A percentile compares a stretch with the other conserved stretches of the same genome.
Conservation (phyloP, 208 protist species). For the Plasmodiophora brassicae region DNA sequence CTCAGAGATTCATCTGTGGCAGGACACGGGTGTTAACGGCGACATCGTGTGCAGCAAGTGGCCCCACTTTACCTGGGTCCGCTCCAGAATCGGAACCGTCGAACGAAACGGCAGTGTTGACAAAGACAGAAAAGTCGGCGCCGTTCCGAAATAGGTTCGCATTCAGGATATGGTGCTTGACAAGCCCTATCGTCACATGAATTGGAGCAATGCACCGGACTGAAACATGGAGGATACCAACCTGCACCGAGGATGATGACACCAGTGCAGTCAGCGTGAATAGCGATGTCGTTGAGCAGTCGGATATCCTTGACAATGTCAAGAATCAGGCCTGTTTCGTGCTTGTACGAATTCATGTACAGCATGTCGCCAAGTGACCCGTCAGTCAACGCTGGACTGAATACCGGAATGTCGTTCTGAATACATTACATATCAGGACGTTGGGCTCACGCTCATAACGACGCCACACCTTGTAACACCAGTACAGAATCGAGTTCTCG, state of each 20-base stretch:
- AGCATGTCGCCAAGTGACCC: conserved; percentile 99
- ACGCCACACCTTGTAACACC: conserved; percentile 76
- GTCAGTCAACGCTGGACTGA: conserved; percentile 96
- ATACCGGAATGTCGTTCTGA: conserved; percentile 96
- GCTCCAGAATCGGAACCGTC: conserved; percentile 93
- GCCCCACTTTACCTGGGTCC: background rate
- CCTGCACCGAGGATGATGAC: conserved; percentile 89
- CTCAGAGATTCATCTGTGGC: conserved; percentile 97
- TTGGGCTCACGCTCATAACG: no score
- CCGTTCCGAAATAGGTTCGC: conserved; percentile 84
- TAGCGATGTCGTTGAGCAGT: conserved; percentile 85
- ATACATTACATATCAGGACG: background rate
- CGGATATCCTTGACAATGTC: conserved; percentile 92
- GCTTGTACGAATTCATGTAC: conserved; percentile 95
- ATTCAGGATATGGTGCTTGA: conserved; percentile 64
- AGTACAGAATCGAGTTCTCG: conserved; percentile 90
- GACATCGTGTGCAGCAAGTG: conserved; percentile 48
- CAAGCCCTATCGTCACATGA: conserved; percentile 42
- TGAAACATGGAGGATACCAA: conserved; percentile 20
- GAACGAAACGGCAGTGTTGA: conserved; percentile 73
- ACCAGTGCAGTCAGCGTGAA: conserved; percentile 83
- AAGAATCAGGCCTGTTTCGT: conserved; percentile 79
- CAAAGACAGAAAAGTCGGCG: conserved; percentile 83
- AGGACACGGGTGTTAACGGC: no score
- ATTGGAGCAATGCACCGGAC: conserved; percentile 68